Base-by-base conservation (phyloP, 345 rosid species). In the Euphorbia pulcherrima region DNA sequence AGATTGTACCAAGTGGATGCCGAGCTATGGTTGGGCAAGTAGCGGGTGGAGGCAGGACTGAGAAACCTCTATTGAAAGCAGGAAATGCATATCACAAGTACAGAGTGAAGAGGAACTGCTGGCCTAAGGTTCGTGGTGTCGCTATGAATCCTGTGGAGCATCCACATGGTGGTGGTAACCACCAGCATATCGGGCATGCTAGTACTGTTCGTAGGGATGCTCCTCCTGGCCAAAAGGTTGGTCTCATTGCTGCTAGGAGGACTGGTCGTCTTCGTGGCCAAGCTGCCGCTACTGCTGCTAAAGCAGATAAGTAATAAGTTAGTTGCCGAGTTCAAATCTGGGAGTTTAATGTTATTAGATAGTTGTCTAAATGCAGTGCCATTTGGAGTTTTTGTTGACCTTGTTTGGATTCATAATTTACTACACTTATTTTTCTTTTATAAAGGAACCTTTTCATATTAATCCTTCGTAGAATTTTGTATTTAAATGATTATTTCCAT, bases 51-150 rank as follows among this genome's bases (percentile, higher is more conserved):
- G 65, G 65, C 28, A 61, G 65, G 44, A 61, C 65, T 21, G 65
- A 61, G 51, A 61, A 61, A 26, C 65, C 65, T 44, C 46, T 61
- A 8, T 44, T 61, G 65, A 61, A 61, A 30, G 65, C 68, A 6
- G 68, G 68, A 44, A 65, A 65, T 50, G 58, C 68, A 17, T 65
- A 65, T 21, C 68, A 65, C 58, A 65, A 65, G 11, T 65, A 65
- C 68, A 48, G 68, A 28, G 58, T 65, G 40, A 65, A 65, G 68
- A 48, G 68, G 55, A 65, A 65, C 37, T 50, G 68, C 58, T 65
- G 59, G 59, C 59, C 59, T 16, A 54, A 54, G 59, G 59, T 54
- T 54, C 29, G 59, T 23, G 59, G 59, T 54, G 59, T 54, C 12
- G 59, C 59, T 21, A 54, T 54, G 59, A 54, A 54, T 54, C 59